Percentiles rank a stretch among this genome's conserved stretches.
Evolutionary conservation across 192 early-diverging fungal species (phyloP).

Genomic region (Irineochytrium annulatum): DNA sequence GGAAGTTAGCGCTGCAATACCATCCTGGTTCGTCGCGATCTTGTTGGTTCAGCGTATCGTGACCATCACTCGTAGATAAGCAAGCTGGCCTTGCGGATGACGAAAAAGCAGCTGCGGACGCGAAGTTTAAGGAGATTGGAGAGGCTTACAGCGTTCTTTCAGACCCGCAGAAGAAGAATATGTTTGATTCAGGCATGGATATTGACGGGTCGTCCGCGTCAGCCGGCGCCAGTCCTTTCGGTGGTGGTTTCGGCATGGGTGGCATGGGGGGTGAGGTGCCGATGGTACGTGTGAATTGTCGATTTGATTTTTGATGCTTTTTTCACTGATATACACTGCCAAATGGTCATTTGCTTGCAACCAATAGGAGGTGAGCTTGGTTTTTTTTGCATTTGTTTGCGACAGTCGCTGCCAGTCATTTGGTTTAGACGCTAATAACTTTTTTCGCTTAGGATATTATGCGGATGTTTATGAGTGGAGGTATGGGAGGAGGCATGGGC

Average conservation of each 20-base stretch:
- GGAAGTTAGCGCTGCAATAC: constrained; percentile 72
- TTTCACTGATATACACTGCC: too few species aligned
- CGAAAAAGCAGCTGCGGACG: constrained; percentile 54
- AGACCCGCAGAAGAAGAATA: constrained; percentile 74
- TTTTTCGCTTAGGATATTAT: constrained; percentile 63
- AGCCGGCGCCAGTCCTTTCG: constrained; percentile 26
- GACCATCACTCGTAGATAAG: constrained; percentile 58
- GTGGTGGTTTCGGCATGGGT: constrained; percentile 24
- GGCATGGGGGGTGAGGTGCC: constrained; percentile 31
- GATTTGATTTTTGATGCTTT: too few species aligned
- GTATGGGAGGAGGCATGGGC: constrained; percentile 14
- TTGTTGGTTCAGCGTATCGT: not conserved
- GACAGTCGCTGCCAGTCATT: too few species aligned
- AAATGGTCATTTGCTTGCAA: too few species aligned
- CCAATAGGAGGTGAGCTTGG: too few species aligned
- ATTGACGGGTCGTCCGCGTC: constrained; percentile 64
- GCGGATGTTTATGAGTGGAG: constrained; percentile 25
- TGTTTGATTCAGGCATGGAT: constrained; percentile 77
- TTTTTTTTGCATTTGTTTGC: too few species aligned
- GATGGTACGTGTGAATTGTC: too few species aligned
- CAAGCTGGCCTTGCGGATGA: constrained; percentile 63
- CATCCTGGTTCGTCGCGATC: constrained; percentile 57
- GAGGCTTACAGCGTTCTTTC: constrained; percentile 78
- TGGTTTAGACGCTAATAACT: too few species aligned
- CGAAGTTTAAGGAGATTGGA: constrained; percentile 77